Conservation (phyloP, 805 yeast genomes). For the Candida takata region DNA sequence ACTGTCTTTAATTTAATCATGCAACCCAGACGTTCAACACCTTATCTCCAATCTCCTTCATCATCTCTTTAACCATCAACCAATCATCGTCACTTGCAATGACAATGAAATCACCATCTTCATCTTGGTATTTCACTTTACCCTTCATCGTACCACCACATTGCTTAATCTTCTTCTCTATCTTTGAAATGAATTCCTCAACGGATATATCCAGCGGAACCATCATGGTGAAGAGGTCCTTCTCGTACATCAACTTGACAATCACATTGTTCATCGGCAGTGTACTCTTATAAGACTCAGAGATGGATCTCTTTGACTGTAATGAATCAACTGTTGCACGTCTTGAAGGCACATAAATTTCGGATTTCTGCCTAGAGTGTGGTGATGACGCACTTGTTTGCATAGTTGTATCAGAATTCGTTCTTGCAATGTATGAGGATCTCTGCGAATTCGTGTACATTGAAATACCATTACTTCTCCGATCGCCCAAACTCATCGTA, state of each 20-base stretch:
- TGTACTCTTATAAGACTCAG: conserved; percentile 33
- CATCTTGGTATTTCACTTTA: conserved; percentile 79
- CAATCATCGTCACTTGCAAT: conserved; percentile 86
- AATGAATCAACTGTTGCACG: conserved; percentile 23
- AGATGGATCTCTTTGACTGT: conserved; percentile 29
- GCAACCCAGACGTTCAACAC: conserved; percentile 37
- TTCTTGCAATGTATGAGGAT: conserved; percentile 21
- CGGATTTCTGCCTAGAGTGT: conserved; percentile 25
- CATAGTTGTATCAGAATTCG: conserved; percentile 17
- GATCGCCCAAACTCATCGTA: conserved; percentile 16
- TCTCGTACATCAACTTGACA: conserved; percentile 35
- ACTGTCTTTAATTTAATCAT: neutral
- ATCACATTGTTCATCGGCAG: conserved; percentile 32
- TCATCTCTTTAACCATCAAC: conserved; percentile 72
- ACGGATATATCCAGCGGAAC: conserved; percentile 47
- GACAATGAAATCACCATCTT: conserved; percentile 89
- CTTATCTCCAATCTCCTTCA: conserved; percentile 43
- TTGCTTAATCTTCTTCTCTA: conserved; percentile 49
- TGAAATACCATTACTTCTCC: conserved; percentile 24
- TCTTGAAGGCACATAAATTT: conserved; percentile 14
- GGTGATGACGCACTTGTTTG: conserved; percentile 10
- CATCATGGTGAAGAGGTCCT: conserved; percentile 56
- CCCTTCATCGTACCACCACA: conserved; percentile 42
- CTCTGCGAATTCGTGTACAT: conserved; percentile 14
- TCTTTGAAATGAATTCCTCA: conserved; percentile 47